phyloP scores from a whole-genome alignment of 1,284 basidiomycete genomes.

The Taiwanofungus camphoratus region DNA sequence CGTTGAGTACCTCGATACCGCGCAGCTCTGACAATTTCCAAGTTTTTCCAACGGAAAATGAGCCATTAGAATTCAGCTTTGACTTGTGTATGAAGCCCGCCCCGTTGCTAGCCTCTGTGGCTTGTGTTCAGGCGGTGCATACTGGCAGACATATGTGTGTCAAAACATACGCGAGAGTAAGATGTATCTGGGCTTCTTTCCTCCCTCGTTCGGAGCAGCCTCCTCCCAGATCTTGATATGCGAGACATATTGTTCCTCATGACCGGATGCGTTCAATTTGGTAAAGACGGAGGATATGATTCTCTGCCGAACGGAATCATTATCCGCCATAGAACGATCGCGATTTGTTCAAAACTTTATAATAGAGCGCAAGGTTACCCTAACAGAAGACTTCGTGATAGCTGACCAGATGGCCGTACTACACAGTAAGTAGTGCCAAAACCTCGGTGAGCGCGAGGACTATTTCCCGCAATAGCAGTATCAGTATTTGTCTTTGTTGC shows the following conservation, averaged over 20 bases:
- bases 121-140: constrained; percentile 16
- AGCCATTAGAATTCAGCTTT: constrained; percentile 91
- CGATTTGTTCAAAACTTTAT: not conserved
- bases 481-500: constrained; percentile 19
- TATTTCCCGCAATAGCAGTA: not conserved
- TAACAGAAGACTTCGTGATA: not conserved
- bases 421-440: not conserved
- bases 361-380: not conserved
- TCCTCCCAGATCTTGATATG: constrained; percentile 92
- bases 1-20: constrained; percentile 70
- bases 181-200: constrained; percentile 79
- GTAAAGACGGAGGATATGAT: constrained; percentile 85
- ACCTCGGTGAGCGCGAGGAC: not conserved
- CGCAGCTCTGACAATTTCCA: constrained; percentile 86
- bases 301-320: constrained; percentile 47
- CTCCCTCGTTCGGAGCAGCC: constrained; percentile 54
- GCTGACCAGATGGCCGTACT: not conserved
- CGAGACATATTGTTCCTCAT: constrained; percentile 76
- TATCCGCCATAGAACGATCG: constrained; percentile 44
- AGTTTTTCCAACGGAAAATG: constrained; percentile 97
- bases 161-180: constrained; percentile 74
- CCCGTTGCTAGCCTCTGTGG: constrained; percentile 57
- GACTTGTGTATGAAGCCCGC: constrained; percentile 89
- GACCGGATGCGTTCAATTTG: constrained; percentile 55
- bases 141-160: no score